Percentiles rank a stretch among this genome's conserved stretches.
Evolutionary conservation across 345 rosid species (phyloP).

Genomic region (Ceriops tagal): DNA sequence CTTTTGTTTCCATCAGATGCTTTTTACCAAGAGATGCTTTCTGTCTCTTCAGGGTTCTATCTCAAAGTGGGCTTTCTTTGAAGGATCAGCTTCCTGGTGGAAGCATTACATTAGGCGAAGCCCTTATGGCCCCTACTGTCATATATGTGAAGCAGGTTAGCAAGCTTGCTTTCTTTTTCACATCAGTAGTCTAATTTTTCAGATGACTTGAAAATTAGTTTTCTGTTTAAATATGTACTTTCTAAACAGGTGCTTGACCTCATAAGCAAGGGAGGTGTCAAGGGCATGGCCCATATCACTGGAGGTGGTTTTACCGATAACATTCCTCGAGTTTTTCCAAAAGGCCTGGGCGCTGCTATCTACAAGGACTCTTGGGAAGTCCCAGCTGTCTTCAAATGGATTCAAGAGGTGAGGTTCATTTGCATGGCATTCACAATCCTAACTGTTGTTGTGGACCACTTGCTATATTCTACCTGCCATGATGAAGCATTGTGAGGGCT

Average conservation of each 20-base stretch:
- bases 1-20: not conserved
- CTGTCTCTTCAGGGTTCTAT: slow-evolving; percentile 52
- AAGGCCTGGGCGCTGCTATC: slow-evolving; percentile 73
- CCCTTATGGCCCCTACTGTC: slow-evolving; percentile 89
- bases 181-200: not conserved
- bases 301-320: slow-evolving; percentile 96
- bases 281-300: slow-evolving; percentile 84
- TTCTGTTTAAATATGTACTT: not conserved
- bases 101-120: slow-evolving; percentile 60
- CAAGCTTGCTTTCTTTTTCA: slow-evolving; percentile 7
- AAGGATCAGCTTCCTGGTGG: slow-evolving; percentile 71
- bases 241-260: slow-evolving; percentile 63
- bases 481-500: not conserved
- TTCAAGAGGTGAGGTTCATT: slow-evolving; percentile 58
- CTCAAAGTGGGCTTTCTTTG: slow-evolving; percentile 58
- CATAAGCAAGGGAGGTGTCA: slow-evolving; percentile 76
- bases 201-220: no score
- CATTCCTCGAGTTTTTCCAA: slow-evolving; percentile 77
- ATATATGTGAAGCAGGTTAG: slow-evolving; percentile 86
- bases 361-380: slow-evolving; percentile 65
- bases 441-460: not conserved
- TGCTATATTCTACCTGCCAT: not conserved
- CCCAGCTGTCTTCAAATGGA: slow-evolving; percentile 76
- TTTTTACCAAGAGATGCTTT: not conserved
- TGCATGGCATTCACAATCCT: not conserved